Percentiles rank a stretch among this genome's conserved stretches.
These are phyloP conservation scores for Pseudocercospora musae DNA, from an alignment of 2,329 filamentous ascomycete genomes.

Conservation along the genomic window DNA sequence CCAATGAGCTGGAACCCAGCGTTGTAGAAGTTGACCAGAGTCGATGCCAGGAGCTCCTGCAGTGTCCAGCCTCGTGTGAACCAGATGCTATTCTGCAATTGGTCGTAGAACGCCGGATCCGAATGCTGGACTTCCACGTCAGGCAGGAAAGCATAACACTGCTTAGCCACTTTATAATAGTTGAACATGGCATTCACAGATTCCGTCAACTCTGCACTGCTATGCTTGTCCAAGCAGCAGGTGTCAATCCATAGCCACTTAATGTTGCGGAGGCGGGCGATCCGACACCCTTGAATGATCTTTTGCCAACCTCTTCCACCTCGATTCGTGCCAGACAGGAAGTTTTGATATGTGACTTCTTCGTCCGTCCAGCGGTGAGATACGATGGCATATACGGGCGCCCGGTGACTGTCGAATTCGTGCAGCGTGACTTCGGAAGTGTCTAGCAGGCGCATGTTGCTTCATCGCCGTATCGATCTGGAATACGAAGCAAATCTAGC, in stretches of 20 bases:
- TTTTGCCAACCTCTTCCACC: conserved; percentile 6
- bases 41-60: conserved; percentile 12
- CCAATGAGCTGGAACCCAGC: conserved; percentile 14
- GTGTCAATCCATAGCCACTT: conserved; percentile 20
- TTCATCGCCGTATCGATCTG: neutral
- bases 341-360: conserved; percentile 13
- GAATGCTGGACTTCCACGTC: conserved; percentile 2
- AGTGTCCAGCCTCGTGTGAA: conserved; percentile 12
- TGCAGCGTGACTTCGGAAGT: conserved; percentile 14
- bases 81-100: neutral
- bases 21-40: conserved; percentile 4
- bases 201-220: conserved; percentile 45
- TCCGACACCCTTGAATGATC: conserved; percentile 3
- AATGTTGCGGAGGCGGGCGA: neutral
- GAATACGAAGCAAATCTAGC: neutral
- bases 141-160: conserved; percentile 9
- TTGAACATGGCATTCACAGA: conserved; percentile 42
- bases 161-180: conserved; percentile 5
- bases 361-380: conserved; percentile 18
- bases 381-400: conserved; percentile 15
- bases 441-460: conserved; percentile 25
- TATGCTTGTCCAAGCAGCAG: conserved; percentile 22
- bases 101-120: neutral
- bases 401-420: conserved; percentile 17
- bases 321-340: neutral